Percentiles rank a stretch among this genome's conserved stretches.
These are phyloP conservation scores for Parascedosporium putredinis DNA, from an alignment of 2,329 filamentous ascomycete genomes.

Conservation along the genomic window DNA sequence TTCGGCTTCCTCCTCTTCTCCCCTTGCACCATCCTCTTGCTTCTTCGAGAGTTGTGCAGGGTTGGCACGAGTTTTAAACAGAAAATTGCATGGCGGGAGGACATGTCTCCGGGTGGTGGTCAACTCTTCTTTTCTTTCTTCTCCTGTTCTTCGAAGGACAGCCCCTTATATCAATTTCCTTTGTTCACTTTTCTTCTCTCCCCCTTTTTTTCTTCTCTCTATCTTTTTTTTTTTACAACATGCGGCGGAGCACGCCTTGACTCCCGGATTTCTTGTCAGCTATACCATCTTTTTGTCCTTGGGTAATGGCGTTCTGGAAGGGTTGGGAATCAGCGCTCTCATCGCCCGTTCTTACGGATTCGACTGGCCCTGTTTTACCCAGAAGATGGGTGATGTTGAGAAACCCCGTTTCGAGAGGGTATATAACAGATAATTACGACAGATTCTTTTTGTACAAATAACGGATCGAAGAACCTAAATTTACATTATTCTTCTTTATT, in stretches of 20 bases:
- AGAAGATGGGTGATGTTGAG: too few species aligned
- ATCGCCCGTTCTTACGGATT: too few species aligned
- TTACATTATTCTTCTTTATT: neutral
- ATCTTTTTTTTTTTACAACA: neutral
- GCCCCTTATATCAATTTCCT: too few species aligned
- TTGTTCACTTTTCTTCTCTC: neutral
- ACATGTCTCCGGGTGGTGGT: neutral
- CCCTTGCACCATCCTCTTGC: too few species aligned
- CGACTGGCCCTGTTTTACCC: too few species aligned
- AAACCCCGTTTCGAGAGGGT: neutral
- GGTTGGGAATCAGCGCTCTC: neutral
- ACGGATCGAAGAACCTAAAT: slow-evolving; percentile 1
- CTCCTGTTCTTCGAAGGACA: too few species aligned
- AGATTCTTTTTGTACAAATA: neutral
- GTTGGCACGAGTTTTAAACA: neutral
- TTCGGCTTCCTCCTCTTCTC: too few species aligned
- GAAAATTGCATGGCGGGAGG: neutral
- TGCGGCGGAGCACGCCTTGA: neutral
- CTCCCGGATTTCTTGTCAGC: neutral
- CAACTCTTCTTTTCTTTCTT: neutral
- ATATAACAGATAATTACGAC: slow-evolving; percentile 3
- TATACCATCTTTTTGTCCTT: neutral
- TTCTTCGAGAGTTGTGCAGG: neutral
- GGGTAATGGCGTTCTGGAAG: neutral
- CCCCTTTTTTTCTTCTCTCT: neutral